A percentile compares a stretch with the other conserved stretches of the same genome.
phyloP scores from a whole-genome alignment of 163 green algal genomes.

The Prototheca wickerhamii region DNA sequence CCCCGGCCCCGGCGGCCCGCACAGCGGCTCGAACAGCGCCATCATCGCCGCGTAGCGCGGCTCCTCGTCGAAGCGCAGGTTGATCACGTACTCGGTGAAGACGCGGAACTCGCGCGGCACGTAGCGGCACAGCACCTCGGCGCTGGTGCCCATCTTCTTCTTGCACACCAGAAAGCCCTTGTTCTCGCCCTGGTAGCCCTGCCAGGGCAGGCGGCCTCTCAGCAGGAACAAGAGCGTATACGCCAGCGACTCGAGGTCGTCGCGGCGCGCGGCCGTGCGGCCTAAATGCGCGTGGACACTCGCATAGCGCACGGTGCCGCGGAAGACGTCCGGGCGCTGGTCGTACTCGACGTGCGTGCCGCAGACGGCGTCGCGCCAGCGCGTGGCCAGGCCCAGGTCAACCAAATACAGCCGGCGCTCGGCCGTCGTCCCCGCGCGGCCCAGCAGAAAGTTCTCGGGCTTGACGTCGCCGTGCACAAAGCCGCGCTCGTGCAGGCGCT shows the following conservation, averaged over 20 bases:
- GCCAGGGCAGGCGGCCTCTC: constrained; percentile 91
- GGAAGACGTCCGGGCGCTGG: constrained; percentile 97
- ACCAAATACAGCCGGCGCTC: constrained; percentile 97
- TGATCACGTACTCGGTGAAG: constrained; percentile 97
- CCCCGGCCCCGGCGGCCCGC: not conserved
- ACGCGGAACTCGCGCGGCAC: constrained; percentile 76
- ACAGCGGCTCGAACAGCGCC: constrained; percentile 44
- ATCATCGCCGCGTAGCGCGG: constrained; percentile 39
- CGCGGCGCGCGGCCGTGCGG: constrained; percentile 81
- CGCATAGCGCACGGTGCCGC: constrained; percentile 96
- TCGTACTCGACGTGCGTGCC: constrained; percentile 97
- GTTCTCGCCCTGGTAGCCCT: constrained; percentile 81
- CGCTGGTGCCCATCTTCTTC: constrained; percentile 98
- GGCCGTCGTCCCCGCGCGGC: constrained; percentile 65
- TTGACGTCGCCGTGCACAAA: constrained; percentile 99
- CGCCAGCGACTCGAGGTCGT: constrained; percentile 96
- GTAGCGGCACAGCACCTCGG: constrained; percentile 95
- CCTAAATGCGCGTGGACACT: constrained; percentile 97
- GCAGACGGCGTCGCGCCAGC: constrained; percentile 79
- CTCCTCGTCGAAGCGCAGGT: constrained; percentile 96
- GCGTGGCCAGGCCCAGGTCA: constrained; percentile 88
- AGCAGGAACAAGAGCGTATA: constrained; percentile 99
- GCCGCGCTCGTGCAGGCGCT: constrained; percentile 85
- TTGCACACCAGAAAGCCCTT: constrained; percentile 97
- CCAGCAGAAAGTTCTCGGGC: constrained; percentile 99